Base-by-base conservation (phyloP, 2,329 filamentous ascomycete genomes). In the Talaromyces sp. region DNA sequence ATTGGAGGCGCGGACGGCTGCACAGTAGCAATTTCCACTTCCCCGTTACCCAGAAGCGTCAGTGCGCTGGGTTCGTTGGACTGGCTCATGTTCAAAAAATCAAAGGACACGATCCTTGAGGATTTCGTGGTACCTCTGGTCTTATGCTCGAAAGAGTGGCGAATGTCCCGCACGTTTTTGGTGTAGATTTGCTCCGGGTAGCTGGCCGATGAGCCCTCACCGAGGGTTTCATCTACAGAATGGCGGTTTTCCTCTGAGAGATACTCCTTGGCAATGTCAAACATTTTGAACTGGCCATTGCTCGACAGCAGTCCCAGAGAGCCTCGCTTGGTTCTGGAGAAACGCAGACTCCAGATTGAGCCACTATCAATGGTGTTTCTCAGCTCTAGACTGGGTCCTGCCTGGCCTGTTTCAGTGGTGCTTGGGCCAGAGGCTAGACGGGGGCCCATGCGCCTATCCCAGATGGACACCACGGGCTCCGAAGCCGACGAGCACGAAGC, bases 331-430 rank as follows among this genome's bases (percentile, higher is more conserved):
- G 80, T 82, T 27, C 83, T 84, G 3, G 83, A 86, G 67, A 86
- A 88, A 8, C 85, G 81, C 60, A 88, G 70, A 69, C 84, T 87
- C 85, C 85, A 87, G 51, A 88, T 85, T 2, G 79, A 79, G 10
- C 83, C 78, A 23, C 79, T 78, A 34, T 83, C 79, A 14, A 86
- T 78, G 1, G 83, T 79, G 58, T 83, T 82, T 60, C 79, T 79
- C 61, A 87, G 79, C 59, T 87, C 84, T n/a, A 88, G 74, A 1
- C 86, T 82, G 18, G 85, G 77, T 6, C 79, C 80, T n/a, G 73
- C 65, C 60, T 77, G 74, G 14, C 72, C 71, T 1, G 70, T 64
- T 9, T 78, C 75, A 4, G 69, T 56, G 44, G 71, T 69, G n/a
- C 76, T 68, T 8, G 72, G 70, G 16, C 76, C 67, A 4, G 74